Base-by-base conservation (phyloP, 2,329 filamentous ascomycete species). In the Diaporthe destruens region DNA sequence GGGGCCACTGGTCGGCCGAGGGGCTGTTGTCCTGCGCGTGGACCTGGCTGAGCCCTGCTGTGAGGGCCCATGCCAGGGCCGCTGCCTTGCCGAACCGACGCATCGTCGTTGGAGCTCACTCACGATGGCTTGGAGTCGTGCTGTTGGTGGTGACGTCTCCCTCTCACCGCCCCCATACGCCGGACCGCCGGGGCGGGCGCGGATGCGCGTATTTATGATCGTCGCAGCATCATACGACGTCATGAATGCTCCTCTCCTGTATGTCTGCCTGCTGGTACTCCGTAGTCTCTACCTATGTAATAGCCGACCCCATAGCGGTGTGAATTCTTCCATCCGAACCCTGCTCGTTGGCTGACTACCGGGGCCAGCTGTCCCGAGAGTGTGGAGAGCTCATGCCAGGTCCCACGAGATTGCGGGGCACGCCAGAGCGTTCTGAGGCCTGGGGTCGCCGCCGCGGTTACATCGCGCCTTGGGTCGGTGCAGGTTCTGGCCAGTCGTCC, bases 1-100 rank as follows among this genome's bases (percentile, higher is more conserved):
- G 66, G 7, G 75, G 75, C 76, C 75, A 77, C n/a, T n/a, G n/a
- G 69, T 75, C 47, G 18, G 55, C 61, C 20, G 71, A n/a, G 18
- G 18, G 16, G 7, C 6, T 65, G 34, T 29, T 69, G 53, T 53
- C 56, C 66, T 74, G 73, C 14, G 69, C 69, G 0, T 25, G 39
- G 16, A 32, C 57, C 39, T 61, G 36, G n/a, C 44, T 63, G 32
- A 69, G 32, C 42, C 72, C 68, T 23, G 61, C 59, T 18, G 73
- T 20, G 47, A 70, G 49, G 32, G 71, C 71, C 71, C 73, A 73
- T 6, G 23, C 47, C 11, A 74, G 59, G 39, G 71, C 70, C 2
- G 69, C 29, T n/a, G 57, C 34, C 51, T 57, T 72, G 7, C 51
- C 57, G 49, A 55, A 32, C 29, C 69, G 39, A 70, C 71, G 69